Evolutionary conservation across 2,329 filamentous ascomycete species (phyloP).

Genomic region (Teratosphaeria nubilosa): DNA sequence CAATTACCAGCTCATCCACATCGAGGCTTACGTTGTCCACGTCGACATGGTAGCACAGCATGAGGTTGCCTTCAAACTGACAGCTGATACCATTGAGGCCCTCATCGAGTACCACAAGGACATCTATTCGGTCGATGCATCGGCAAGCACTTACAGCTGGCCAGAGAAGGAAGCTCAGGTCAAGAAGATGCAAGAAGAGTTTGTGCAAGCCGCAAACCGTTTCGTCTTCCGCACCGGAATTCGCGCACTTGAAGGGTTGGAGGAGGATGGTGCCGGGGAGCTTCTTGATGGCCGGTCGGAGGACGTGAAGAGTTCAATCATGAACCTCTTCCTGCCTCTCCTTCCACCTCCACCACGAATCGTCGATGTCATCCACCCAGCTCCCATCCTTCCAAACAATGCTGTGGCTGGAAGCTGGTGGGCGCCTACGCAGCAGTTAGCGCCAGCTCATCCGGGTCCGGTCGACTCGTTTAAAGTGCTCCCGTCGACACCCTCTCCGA

Average conservation of each 20-base stretch:
- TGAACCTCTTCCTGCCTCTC: slow-evolving; percentile 73
- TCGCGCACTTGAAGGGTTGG: slow-evolving; percentile 82
- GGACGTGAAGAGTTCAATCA: slow-evolving; percentile 81
- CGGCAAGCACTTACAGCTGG: slow-evolving; percentile 87
- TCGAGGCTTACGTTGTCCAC: slow-evolving; percentile 96
- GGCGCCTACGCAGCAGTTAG: slow-evolving; percentile 48
- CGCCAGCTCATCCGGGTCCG: slow-evolving; percentile 55
- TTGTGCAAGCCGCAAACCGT: slow-evolving; percentile 91
- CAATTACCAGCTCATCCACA: slow-evolving; percentile 86
- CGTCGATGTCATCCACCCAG: slow-evolving; percentile 79
- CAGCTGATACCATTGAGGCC: slow-evolving; percentile 82
- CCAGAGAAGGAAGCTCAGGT: slow-evolving; percentile 90
- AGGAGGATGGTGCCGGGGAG: slow-evolving; percentile 93
- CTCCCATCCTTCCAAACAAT: slow-evolving; percentile 73
- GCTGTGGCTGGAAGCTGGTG: slow-evolving; percentile 57
- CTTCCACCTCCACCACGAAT: slow-evolving; percentile 80
- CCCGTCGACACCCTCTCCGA: slow-evolving; percentile 74
- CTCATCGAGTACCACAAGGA: slow-evolving; percentile 95
- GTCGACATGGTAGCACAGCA: slow-evolving; percentile 98
- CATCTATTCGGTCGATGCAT: slow-evolving; percentile 81
- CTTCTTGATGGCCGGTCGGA: slow-evolving; percentile 83
- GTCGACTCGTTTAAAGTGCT: slow-evolving; percentile 87
- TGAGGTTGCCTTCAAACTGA: slow-evolving; percentile 97
- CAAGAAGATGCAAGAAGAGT: slow-evolving; percentile 96
- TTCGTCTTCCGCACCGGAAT: slow-evolving; percentile 90